Base-by-base conservation (phyloP, 2,329 filamentous ascomycete genomes). In the Xylariomycetidae sp. region DNA sequence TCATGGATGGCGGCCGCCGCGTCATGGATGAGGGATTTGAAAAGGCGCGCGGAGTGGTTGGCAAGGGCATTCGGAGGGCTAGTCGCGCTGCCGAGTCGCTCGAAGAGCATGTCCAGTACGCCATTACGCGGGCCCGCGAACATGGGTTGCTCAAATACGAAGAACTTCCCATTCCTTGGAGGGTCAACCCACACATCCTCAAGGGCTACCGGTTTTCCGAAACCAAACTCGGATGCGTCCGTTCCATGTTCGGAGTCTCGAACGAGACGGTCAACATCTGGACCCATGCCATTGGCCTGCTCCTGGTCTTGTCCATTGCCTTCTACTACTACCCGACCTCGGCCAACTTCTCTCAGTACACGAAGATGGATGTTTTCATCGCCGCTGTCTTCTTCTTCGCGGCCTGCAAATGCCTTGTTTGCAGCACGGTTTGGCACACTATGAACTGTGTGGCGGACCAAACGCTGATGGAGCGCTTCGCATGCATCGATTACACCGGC, bases 231-330 rank as follows among this genome's bases (percentile, higher is more conserved):
- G 90, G 90, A 48, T 96, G 90, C 57, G 68, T 96, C 32, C 75
- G 76, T 32, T 95, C 88, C 15, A 78, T 86, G 42, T 89, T 95
- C 53, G 74, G 77, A 42, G 67, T 92, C 38, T 93, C 86, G 44
- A 98, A 98, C 61, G 92, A 98, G 63, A 76, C 83, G 25, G 82
- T 96, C 67, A 98, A 98, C 63, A 98, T 98, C 54, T 98, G 92
- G 92, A 90, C 89, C 2, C 92, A 98, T 57, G 77, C 83, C 10
- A 73, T 98, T 19, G 92, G 92, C 13, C 72, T 96, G n/a, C 54
- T 96, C 19, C 70, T 95, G 42, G 85, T 98, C 29, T 72, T 96
- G 23, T 70, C 87, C 10, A 74, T 96, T 26, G 92, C 92, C 36
- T 90, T 98, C 48, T 95, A 95, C 66, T 93, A 95, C 60, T 98